Base-by-base conservation (phyloP, 345 rosid species). In the Viola odorata region DNA sequence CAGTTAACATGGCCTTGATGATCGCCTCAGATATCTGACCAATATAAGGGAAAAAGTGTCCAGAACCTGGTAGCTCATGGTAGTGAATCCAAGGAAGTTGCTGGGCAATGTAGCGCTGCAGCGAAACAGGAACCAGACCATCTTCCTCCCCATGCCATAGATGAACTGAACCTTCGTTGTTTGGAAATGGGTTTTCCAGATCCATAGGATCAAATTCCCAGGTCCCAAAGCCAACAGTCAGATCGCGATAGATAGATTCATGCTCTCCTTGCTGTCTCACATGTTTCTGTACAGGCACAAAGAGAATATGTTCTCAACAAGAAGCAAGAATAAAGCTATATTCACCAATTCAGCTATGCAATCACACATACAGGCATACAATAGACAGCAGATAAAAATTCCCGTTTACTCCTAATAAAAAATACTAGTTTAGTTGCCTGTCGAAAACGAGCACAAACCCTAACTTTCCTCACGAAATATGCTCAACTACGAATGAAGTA, bases 91-190 rank as follows among this genome's bases (percentile, higher is more conserved):
- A 70, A 4, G 59, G 63, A 9, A 57, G 54, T 14, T 17, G 57
- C 42, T 39, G 32, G 6, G 56, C 55, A 52, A 70, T 52, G 60
- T 38, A 53, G 4, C 65, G 58, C 64, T 70, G 69, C 32, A 70
- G 56, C n/a, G 41, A 51, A 32, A 64, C 63, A 5, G 74, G 68
- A n/a, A 64, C 65, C 15, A 63, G 50, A 40, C 54, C 64, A 70
- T 91, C 97, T 4, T 84, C 94, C 45, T 80, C 82, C 1, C 97
- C 97, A n/a, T 81, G 72, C 96, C 97, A 91, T 4, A 88, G n/a
- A 45, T 88, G 79, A 44, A 86, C 85, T 3, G 78, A 74, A 16
- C 76, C 85, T 61, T 75, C 87, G 3, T 74, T 81, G 62, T 70
- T 56, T 0, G 80, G 83, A 57, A 88, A 83, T 45, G 86, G 96